Conservation (phyloP, 768 basidiomycete genomes). For the Agrocybe chaxingu region DNA sequence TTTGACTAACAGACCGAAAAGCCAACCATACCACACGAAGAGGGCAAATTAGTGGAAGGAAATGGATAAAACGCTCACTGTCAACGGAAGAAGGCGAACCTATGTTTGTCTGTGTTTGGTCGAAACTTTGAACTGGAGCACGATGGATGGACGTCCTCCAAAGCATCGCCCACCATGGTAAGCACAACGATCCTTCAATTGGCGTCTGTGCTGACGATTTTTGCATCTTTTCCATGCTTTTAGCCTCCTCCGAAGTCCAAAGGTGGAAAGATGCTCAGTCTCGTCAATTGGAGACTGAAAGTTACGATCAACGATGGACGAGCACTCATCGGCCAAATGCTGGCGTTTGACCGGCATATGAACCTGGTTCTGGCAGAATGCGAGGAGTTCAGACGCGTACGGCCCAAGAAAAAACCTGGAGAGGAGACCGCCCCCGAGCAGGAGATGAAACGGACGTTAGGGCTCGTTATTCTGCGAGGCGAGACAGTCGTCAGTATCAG, state of each 20-base stretch:
- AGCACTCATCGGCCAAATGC: constrained; percentile 95
- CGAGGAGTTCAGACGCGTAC: constrained; percentile 92
- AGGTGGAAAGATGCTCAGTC: constrained; percentile 95
- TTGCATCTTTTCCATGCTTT: constrained; percentile 13
- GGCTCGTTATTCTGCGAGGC: constrained; percentile 94
- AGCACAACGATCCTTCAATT: constrained; percentile 10
- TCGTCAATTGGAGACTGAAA: constrained; percentile 97
- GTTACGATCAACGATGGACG: constrained; percentile 98
- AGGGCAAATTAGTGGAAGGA: no score
- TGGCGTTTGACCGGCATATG: constrained; percentile 99
- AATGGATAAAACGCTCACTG: no score
- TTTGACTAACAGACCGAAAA: no score
- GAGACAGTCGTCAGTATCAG: constrained; percentile 94
- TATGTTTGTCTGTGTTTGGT: constrained; percentile 6
- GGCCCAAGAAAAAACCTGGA: constrained; percentile 88
- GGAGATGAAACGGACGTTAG: constrained; percentile 94
- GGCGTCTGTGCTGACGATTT: neutral
- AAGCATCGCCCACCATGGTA: constrained; percentile 55
- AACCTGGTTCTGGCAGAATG: constrained; percentile 98
- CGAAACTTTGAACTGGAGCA: neutral
- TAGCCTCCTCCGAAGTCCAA: constrained; percentile 96
- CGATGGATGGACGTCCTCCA: constrained; percentile 13
- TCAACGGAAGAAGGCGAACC: no score
- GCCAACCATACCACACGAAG: no score
- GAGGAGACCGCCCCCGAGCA: constrained; percentile 77